Conservation (phyloP, 2,329 filamentous ascomycete species). For the Aspergillus sp. region DNA sequence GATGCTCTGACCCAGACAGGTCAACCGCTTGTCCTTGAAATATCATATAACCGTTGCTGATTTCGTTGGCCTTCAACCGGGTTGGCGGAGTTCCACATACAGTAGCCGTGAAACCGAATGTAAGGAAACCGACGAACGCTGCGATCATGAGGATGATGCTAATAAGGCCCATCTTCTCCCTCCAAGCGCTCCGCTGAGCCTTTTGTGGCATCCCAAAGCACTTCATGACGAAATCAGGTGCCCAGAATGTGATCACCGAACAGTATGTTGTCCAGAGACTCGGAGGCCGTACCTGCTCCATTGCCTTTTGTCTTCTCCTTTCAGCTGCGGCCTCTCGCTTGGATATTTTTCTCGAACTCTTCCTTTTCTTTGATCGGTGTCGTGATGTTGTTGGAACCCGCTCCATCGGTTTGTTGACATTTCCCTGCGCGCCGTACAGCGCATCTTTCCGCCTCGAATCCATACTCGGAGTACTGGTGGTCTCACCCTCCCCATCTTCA, state of each 20-base stretch:
- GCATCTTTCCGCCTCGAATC: conserved; percentile 50
- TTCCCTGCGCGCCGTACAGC: conserved; percentile 33
- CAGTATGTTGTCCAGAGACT: conserved; percentile 97
- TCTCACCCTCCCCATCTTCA: conserved; percentile 56
- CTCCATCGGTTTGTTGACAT: conserved; percentile 45
- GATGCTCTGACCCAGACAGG: conserved; percentile 73
- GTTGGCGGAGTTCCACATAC: conserved; percentile 75
- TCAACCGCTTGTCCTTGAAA: conserved; percentile 93
- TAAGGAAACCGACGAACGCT: conserved; percentile 87
- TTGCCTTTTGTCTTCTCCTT: conserved; percentile 57
- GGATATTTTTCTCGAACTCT: conserved; percentile 63
- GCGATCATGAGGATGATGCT: conserved; percentile 90
- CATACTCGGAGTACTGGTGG: conserved; percentile 63
- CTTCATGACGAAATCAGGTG: conserved; percentile 76
- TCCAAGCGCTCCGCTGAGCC: conserved; percentile 88
- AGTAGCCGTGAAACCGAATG: conserved; percentile 89
- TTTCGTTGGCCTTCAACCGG: conserved; percentile 79
- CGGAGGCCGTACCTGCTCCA: conserved; percentile 70
- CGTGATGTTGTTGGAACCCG: conserved; percentile 33
- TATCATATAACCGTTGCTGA: conserved; percentile 84
- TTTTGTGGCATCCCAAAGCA: conserved; percentile 85
- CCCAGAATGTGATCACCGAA: conserved; percentile 91
- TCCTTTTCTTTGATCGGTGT: conserved; percentile 52
- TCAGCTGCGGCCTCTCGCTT: conserved; percentile 61
- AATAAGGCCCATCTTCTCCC: conserved; percentile 96